Evolutionary conservation across 139 green algal species (phyloP).

Genomic region (Trebouxia sp.): DNA sequence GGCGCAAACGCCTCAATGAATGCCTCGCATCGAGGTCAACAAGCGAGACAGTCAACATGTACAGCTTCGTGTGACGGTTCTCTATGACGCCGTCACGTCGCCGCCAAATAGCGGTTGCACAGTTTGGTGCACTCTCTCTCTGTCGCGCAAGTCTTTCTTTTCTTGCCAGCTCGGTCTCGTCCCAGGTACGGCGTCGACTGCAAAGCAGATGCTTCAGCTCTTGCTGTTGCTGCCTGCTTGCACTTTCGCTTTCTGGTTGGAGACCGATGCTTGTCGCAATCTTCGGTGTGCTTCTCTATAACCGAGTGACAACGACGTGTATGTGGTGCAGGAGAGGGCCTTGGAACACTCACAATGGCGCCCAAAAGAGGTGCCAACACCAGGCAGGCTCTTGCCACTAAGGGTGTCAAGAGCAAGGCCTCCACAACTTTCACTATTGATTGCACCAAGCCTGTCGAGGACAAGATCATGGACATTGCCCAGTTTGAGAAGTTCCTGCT

Average conservation of each 20-base stretch:
- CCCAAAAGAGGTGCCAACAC: neutral
- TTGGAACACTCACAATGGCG: neutral
- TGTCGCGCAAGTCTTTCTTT: neutral
- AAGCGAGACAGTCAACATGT: no score
- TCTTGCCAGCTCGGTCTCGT: neutral
- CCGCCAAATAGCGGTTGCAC: neutral
- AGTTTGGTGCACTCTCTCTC: neutral
- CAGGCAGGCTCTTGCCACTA: conserved; percentile 38
- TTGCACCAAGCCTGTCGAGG: conserved; percentile 89
- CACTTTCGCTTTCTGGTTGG: conserved; percentile 21
- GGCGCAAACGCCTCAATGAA: no score
- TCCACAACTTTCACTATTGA: conserved; percentile 82
- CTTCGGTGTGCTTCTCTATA: neutral
- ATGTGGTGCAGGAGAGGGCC: neutral
- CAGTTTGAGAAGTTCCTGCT: conserved; percentile 98
- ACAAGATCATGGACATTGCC: conserved; percentile 94
- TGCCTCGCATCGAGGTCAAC: no score
- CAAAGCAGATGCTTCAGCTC: conserved; percentile 1
- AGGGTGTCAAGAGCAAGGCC: conserved; percentile 77
- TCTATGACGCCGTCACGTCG: neutral
- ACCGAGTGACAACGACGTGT: neutral
- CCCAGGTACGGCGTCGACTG: conserved; percentile 8
- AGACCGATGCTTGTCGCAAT: neutral
- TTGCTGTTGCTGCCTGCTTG: neutral
- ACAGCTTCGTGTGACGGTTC: no score